Evolutionary conservation across 2,329 filamentous ascomycete genomes (phyloP), one percentile per base, ranked within the genome.

Genomic region (Madurella fahalii): DNA sequence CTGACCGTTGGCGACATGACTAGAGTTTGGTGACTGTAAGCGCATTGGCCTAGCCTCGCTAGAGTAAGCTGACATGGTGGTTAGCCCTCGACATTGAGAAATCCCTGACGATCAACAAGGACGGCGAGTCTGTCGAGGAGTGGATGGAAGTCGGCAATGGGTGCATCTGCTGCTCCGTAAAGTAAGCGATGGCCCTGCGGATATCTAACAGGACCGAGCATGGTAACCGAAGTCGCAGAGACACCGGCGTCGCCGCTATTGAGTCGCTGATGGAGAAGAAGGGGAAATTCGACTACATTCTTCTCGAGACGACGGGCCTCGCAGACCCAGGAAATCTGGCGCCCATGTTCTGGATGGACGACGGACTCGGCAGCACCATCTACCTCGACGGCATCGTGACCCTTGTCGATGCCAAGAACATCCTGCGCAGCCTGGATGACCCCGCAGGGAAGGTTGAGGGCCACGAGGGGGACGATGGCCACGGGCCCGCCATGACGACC

Each of bases 331-430:
- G 94, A 1, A 97, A 97, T 65, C 84, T 99, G 49, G 94, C 94
- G 0, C 94, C 94, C 0, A 75, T 97, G 13, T 99, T 99, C 74
- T 99, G 94, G 94, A 86, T 99, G 25, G 94, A 99, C 64, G 93
- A 97, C 61, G 94, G 92, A 0, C 80, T 99, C 2, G 93, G 91
- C 8, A 96, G 92, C 70, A 92, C 87, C 39, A 96, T 99, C 64
- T 99, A 95, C 70, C 82, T 99, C 0, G 94, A 99, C 67, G 94
- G 94, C 2, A 96, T 99, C 53, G 92, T 97, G 45, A 97, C 94
- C 0, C 77, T 99, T 1, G 90, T 99, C 17, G 94, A 99, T 69
- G 93, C 92, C 32, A 95, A 94, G 73, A 96, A 97, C 65, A 88
- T 99, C 18, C 70, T 95, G 4, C 84, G 80, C 59, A 89, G 84